Percentiles rank a stretch among this genome's conserved stretches.
Evolutionary conservation across 768 basidiomycete genomes (phyloP).

Genomic region (Paxillus rubicundulus): DNA sequence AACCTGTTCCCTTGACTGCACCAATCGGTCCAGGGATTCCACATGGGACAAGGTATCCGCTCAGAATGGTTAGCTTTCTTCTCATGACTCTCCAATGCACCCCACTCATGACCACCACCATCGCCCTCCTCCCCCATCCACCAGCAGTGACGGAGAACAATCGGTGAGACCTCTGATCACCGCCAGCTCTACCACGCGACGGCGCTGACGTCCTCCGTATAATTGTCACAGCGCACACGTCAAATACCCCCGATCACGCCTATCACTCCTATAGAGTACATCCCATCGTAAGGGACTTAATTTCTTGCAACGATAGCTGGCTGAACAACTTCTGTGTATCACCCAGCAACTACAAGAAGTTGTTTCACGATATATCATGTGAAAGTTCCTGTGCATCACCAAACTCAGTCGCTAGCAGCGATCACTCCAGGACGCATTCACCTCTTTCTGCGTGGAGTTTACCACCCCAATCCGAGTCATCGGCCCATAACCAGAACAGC

Average conservation of each 20-base stretch:
- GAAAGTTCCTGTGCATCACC: constrained; percentile 31
- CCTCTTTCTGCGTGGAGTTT: constrained; percentile 43
- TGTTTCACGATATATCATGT: constrained; percentile 31
- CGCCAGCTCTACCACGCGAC: neutral
- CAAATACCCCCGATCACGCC: constrained; percentile 36
- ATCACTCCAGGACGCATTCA: constrained; percentile 47
- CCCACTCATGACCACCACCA: constrained; percentile 30
- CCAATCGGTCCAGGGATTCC: constrained; percentile 30
- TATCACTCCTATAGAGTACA: constrained; percentile 35
- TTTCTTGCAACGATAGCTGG: constrained; percentile 7
- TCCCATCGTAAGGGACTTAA: constrained; percentile 27
- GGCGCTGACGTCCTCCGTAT: constrained; percentile 12
- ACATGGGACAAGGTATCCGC: constrained; percentile 35
- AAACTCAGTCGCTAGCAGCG: constrained; percentile 39
- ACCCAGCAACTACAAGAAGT: constrained; percentile 31
- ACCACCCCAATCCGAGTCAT: constrained; percentile 35
- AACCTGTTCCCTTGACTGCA: constrained; percentile 25
- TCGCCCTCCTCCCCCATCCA: constrained; percentile 21
- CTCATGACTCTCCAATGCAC: constrained; percentile 33
- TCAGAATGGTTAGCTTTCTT: constrained; percentile 39
- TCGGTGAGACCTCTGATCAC: constrained; percentile 20
- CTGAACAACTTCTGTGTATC: constrained; percentile 11
- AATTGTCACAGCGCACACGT: constrained; percentile 22
- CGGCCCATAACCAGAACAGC: constrained; percentile 20
- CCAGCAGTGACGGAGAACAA: constrained; percentile 27